A percentile compares a stretch with the other conserved stretches of the same genome.
These are phyloP conservation scores for Citrus australasica DNA, from an alignment of 345 rosid genomes.

Conservation along the genomic window DNA sequence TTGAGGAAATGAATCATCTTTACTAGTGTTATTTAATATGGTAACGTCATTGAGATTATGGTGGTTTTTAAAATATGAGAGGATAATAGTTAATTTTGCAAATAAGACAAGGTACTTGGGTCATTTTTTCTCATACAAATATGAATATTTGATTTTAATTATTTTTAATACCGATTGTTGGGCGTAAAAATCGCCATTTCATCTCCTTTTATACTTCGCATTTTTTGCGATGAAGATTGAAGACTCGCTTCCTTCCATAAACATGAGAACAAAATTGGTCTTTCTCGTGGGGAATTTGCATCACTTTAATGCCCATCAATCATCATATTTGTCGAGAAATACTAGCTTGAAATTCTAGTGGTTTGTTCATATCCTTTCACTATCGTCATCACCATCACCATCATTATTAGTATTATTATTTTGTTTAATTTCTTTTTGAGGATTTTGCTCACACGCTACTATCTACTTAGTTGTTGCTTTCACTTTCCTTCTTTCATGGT, in stretches of 20 bases:
- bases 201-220: background rate
- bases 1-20: too few relatives aligned
- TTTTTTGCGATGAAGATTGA: background rate
- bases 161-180: too few relatives aligned
- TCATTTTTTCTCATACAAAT: too few relatives aligned
- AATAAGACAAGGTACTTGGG: too few relatives aligned
- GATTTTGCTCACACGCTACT: slow-evolving; percentile 1
- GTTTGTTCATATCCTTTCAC: background rate
- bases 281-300: slow-evolving; percentile 6
- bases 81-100: too few relatives aligned
- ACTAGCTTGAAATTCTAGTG: background rate
- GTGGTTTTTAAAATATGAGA: too few relatives aligned
- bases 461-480: background rate
- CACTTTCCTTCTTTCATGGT: background rate
- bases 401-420: too few relatives aligned
- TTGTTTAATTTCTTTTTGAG: background rate
- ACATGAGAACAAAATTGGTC: slow-evolving; percentile 22
- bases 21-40: too few relatives aligned
- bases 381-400: too few relatives aligned
- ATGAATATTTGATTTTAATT: too few relatives aligned
- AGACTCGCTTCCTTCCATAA: background rate
- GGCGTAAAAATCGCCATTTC: background rate
- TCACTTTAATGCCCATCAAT: background rate
- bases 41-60: too few relatives aligned
- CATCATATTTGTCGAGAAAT: background rate